Base-by-base conservation (phyloP, 306 rosid genomes). In the Citrullus mucosospermus region DNA sequence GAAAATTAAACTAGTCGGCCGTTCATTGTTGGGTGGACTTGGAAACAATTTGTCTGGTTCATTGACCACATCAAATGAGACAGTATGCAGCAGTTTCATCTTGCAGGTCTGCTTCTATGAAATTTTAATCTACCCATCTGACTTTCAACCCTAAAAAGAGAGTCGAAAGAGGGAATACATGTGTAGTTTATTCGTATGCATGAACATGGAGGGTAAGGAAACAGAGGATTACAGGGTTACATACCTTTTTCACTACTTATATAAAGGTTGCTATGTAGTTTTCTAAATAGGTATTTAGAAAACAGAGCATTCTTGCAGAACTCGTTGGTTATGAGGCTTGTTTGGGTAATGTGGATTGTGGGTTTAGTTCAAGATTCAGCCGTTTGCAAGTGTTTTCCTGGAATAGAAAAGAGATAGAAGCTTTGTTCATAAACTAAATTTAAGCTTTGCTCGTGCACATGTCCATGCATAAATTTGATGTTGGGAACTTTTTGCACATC, bases 1-100 rank as follows among this genome's bases (percentile, higher is more conserved):
- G 78, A 39, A 66, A 71, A 20, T 43, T 39, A 59, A 58, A 32
- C 20, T 44, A 90, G 96, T 75, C 69, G 91, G 98, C 4, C 90
- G 88, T 81, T 86, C 95, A 17, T 84, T 94, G 85, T 63, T 88
- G 17, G 87, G 96, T 7, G 88, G 90, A 56, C 78, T 88, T 17
- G 75, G 88, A 82, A 85, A 80, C 85, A 85, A 78, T 80, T 78
- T 82, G 48, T 81, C 89, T 69, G 87, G 87, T 67, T 62, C 85
- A 39, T 36, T 78, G 75, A 82, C 86, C 78, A 32, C 88, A 61
- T 84, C 94, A n/a, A 85, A 73, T 36, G 94, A 85, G 85, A 66
- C 79, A 81, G 20, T 82, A 63, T 80, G 85, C 86, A 63, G 36
- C 79, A 85, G 65, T 83, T 87, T 81, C 78, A 82, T 90, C 56